Base-by-base conservation (phyloP, 73 alveolate genomes). In the Blepharisma japonicum region DNA sequence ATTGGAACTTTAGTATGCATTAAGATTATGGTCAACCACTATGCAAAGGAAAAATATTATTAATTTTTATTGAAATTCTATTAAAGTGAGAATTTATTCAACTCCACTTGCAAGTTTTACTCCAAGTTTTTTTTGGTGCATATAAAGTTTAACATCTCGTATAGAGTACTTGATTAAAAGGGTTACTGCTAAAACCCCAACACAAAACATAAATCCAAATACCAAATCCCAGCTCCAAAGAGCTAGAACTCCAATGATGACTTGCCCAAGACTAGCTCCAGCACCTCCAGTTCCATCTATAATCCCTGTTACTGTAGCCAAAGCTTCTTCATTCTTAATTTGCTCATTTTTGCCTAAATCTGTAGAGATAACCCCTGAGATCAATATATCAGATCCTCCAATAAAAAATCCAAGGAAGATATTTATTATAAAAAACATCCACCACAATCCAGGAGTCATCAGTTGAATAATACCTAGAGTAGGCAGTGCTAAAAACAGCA, bases 291-390 rank as follows among this genome's bases (percentile, higher is more conserved):
- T 82, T 23, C 89, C 89, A 82, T 82, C 89, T 51, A 82, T 74
- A 4, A 82, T 82, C 47, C 94, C 94, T 39, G 91, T 74, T 2
- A 87, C 94, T 14, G 94, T 87, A 0, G 91, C 87, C 5, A 87
- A 77, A 9, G 91, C 84, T 39, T 80, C 87, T 47, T 81, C 82
- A 8, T 61, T 39, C 77, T 77, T 51, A 6, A 87, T 32, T 53
- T 82, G 84, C 46, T 82, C 83, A 14, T 78, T 46, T 61, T 87
- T 78, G 0, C 90, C 95, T 3, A 88, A 78, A 68, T 88, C 95
- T 4, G 91, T 83, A 42, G 87, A 77, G 49, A 86, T 56, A 68
- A 79, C 82, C 46, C 84, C 86, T 0, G 94, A 67, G 3, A 87
- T 71, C 6, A 83, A 68, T 11, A 77, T 78, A 7, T 84, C 42